Evolutionary conservation across 352 stramenopile genomes (phyloP).

Genomic region (Aphanomyces euteiches): DNA sequence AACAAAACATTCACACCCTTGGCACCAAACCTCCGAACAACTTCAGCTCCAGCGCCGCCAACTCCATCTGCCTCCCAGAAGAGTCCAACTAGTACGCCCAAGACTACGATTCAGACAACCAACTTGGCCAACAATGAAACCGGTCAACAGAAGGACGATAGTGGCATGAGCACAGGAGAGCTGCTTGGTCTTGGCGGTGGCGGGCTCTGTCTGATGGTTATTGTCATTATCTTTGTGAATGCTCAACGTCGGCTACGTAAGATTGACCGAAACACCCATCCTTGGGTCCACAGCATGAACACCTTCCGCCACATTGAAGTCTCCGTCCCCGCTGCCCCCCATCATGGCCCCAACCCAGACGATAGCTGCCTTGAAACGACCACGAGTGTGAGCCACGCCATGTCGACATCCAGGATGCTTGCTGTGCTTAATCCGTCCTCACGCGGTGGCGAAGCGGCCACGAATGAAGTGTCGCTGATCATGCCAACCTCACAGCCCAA

Average conservation of each 20-base stretch:
- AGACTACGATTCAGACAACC: background rate
- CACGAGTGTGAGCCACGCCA: no score
- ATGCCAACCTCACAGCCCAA: background rate
- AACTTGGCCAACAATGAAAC: constrained; percentile 13
- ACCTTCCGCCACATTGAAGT: background rate
- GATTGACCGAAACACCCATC: background rate
- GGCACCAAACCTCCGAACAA: background rate
- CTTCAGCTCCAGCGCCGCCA: background rate
- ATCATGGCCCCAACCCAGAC: no score
- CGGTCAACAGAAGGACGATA: background rate
- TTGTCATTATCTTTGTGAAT: background rate
- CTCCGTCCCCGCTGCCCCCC: no score
- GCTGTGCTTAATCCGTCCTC: no score
- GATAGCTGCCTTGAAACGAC: no score
- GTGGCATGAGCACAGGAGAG: background rate
- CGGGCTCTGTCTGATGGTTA: background rate
- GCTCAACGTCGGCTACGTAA: background rate
- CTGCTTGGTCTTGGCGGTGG: background rate
- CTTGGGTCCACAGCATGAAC: background rate
- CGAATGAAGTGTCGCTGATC: no score
- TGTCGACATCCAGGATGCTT: no score
- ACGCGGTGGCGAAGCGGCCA: no score
- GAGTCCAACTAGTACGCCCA: background rate
- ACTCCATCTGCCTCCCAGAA: background rate
- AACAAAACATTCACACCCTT: background rate